Conservation (phyloP, 192 early-diverging fungal genomes). For the Chytriomyces hyalinus region DNA sequence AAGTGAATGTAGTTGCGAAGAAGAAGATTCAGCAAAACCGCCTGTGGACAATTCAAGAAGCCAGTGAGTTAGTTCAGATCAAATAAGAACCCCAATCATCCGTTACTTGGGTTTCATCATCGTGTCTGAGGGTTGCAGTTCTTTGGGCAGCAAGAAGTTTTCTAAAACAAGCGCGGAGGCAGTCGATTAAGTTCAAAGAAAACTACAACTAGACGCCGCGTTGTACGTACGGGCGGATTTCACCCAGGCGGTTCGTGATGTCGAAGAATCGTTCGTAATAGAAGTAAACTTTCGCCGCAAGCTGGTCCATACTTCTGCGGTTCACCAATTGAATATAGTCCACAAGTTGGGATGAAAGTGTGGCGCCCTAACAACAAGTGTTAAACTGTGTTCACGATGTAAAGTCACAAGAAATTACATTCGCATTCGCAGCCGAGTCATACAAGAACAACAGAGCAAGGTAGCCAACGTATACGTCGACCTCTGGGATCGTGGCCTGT, state of each 20-base stretch:
- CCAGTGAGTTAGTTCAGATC: no score
- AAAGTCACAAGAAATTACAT: not conserved
- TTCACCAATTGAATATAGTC: conserved; percentile 70
- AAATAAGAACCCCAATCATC: no score
- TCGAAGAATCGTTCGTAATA: conserved; percentile 94
- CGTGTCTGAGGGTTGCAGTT: conserved; percentile 87
- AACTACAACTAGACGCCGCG: not conserved
- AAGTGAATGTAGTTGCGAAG: conserved; percentile 91
- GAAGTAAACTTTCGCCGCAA: conserved; percentile 90
- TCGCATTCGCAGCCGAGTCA: conserved; percentile 52
- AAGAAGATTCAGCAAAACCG: conserved; percentile 87
- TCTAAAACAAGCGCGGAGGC: conserved; percentile 40
- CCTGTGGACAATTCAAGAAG: conserved; percentile 46
- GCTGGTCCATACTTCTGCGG: conserved; percentile 87
- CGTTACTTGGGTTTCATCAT: conserved; percentile 84
- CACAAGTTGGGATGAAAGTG: conserved; percentile 70
- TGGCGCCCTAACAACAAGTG: conserved; percentile 54
- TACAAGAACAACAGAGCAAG: conserved; percentile 82
- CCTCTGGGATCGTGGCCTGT: conserved; percentile 64
- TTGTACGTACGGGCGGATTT: conserved; percentile 71
- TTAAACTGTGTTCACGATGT: conserved; percentile 30
- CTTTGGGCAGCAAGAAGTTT: conserved; percentile 81
- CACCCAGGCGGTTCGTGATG: conserved; percentile 68
- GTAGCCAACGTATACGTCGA: conserved; percentile 83
- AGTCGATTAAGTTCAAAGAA: not conserved